Conservation (phyloP, 768 basidiomycete species). For the Phylloporus sp. region DNA sequence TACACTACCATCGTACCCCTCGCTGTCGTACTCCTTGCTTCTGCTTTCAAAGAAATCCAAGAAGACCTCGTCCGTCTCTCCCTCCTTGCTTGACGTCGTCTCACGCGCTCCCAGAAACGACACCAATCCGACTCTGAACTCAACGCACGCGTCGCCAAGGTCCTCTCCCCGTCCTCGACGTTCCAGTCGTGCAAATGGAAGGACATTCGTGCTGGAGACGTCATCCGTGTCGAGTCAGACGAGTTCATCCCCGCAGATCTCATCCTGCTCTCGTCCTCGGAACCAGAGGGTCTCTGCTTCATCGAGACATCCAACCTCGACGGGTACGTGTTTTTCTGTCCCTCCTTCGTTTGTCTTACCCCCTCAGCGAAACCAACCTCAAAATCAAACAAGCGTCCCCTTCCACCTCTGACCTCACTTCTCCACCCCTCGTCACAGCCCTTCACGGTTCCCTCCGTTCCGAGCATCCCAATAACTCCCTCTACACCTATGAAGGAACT, state of each 20-base stretch:
- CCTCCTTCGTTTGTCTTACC: neutral
- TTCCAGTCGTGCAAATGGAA: conserved; percentile 84
- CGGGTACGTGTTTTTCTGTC: conserved; percentile 50
- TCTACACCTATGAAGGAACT: conserved; percentile 92
- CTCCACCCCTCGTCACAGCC: conserved; percentile 65
- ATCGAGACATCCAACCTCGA: conserved; percentile 98
- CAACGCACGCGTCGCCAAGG: conserved; percentile 77
- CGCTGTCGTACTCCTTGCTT: conserved; percentile 81
- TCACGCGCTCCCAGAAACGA: conserved; percentile 64
- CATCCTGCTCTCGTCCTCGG: conserved; percentile 79
- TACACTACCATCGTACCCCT: conserved; percentile 96
- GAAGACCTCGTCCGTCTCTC: conserved; percentile 65
- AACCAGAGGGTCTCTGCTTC: conserved; percentile 96
- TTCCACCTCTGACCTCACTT: conserved; percentile 71
- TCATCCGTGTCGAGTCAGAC: conserved; percentile 85
- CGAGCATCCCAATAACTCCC: conserved; percentile 95
- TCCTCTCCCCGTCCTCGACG: conserved; percentile 54
- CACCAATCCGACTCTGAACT: conserved; percentile 92
- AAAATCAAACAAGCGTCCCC: conserved; percentile 97
- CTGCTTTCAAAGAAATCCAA: conserved; percentile 92
- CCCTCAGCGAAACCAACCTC: conserved; percentile 84
- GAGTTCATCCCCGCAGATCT: conserved; percentile 97
- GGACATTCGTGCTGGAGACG: conserved; percentile 84
- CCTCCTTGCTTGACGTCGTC: neutral
- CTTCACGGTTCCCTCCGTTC: conserved; percentile 84